Evolutionary conservation across 352 stramenopile species (phyloP), one percentile per base, ranked within the genome.

Genomic region (Pythium myriotylum): DNA sequence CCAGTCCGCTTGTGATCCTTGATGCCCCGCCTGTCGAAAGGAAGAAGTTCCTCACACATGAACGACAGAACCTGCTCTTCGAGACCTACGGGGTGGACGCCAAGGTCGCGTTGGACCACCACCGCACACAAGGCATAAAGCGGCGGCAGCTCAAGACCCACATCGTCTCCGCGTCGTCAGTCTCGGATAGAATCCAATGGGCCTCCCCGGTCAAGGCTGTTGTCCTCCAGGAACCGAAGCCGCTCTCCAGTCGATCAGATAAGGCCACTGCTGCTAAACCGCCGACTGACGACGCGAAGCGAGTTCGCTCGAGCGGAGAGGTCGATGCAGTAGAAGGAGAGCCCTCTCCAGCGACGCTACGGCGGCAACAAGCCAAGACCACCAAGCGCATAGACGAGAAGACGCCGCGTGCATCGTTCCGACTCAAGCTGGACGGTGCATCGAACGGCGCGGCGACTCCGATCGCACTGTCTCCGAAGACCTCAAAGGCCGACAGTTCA

Each of bases 71-170:
- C 2, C 63, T 83, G 26, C 63, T 92, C 3, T 85, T 90, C 40
- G 80, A 89, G 26, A 84, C 80, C 4, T 92, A 92, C 46, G 83
- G 80, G 1, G 70, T 92, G 12, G 67, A 74, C 35, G 48, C 52
- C 12, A 66, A 68, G 20, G 56, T 62, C 24, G 29, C 62, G n/a
- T 37, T 70, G 47, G 13, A 61, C 16, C 14, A 19, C 8, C 57
- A 68, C 29, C 10, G 66, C 48, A 35, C 46, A 23, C 43, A 72
- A 66, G 77, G 79, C 7, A 83, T 86, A 35, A 91, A 89, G 49
- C 65, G 81, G 35, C 67, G 74, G 14, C 77, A 91, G 42, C 61
- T 89, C 2, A 76, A 73, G 57, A 79, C 77, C 17, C 77, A 87
- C 50, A 39, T 87, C 7, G 54, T 84, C 0, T 77, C 73, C 2